Conservation (phyloP, 768 basidiomycete genomes). For the Dacryopinax primogenitus region DNA sequence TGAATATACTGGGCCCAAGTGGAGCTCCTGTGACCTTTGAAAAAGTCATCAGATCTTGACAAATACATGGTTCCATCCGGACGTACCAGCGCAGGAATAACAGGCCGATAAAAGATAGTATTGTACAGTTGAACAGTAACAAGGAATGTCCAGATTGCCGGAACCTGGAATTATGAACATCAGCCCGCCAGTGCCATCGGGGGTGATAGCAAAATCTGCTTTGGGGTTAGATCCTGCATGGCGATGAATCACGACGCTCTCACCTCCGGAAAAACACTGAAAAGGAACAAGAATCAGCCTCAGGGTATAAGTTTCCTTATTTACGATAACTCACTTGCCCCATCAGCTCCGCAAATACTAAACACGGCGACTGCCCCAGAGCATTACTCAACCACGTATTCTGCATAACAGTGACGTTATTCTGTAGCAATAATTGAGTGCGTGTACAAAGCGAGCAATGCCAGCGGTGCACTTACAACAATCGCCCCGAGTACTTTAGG, state of each 20-base stretch:
- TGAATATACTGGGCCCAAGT: background rate
- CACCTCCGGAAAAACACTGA: background rate
- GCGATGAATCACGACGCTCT: background rate
- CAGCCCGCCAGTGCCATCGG: background rate
- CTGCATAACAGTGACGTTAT: background rate
- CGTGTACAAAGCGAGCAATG: background rate
- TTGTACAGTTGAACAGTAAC: background rate
- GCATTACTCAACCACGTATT: background rate
- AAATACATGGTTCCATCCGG: background rate
- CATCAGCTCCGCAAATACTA: background rate
- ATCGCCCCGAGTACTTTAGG: background rate
- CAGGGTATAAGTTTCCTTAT: background rate
- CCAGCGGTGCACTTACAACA: background rate
- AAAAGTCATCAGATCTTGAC: background rate
- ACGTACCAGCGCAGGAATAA: background rate
- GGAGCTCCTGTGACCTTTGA: background rate
- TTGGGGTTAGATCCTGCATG: background rate
- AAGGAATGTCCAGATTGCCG: background rate
- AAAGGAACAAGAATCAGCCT: background rate
- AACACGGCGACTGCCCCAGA: background rate
- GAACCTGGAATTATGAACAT: background rate
- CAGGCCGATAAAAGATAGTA: background rate
- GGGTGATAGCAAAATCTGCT: background rate
- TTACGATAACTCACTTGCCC: background rate
- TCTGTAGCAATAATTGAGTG: background rate